phyloP scores from a whole-genome alignment of 176 grass and related monocot species.

The Phoenix dactylifera region DNA sequence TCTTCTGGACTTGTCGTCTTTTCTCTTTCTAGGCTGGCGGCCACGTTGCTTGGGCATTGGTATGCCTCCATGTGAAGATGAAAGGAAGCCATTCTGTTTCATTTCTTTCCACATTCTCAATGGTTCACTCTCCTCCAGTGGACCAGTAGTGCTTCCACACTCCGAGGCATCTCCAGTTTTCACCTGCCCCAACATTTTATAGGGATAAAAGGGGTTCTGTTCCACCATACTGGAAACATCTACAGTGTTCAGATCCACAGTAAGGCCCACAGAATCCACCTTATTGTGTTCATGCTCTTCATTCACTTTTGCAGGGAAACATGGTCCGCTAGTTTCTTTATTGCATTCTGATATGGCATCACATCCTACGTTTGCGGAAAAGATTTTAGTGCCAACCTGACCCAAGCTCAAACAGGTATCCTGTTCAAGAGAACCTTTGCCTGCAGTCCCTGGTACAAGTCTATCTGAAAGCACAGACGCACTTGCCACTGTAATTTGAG shows the following conservation, averaged over 20 bases:
- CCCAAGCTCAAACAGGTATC: not conserved
- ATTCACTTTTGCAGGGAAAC: not conserved
- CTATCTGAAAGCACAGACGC: not conserved
- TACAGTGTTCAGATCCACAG: conserved; percentile 58
- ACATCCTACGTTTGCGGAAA: not conserved
- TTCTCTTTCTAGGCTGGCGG: conserved; percentile 51
- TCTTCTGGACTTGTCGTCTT: conserved; percentile 35
- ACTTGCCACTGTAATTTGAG: conserved; percentile 1
- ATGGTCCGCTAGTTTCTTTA: not conserved
- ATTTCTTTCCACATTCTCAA: conserved; percentile 88
- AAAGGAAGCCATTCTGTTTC: conserved; percentile 98
- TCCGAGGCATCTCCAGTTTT: conserved; percentile 55
- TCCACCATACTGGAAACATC: conserved; percentile 34
- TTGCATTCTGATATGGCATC: not conserved
- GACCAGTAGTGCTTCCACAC: conserved; percentile 68
- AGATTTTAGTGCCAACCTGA: not conserved
- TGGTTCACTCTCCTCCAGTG: conserved; percentile 48
- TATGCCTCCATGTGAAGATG: conserved; percentile 47
- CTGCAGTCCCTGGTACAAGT: not conserved
- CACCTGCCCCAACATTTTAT: conserved; percentile 46
- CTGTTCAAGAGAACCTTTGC: not conserved
- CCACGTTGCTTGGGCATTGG: conserved; percentile 43
- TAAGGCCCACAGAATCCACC: conserved; percentile 6
- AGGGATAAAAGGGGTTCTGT: conserved; percentile 72
- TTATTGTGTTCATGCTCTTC: not conserved